A percentile compares a stretch with the other conserved stretches of the same genome.
These are phyloP conservation scores for Mychonastes homosphaera DNA, from an alignment of 139 green algal genomes.

Conservation along the genomic window DNA sequence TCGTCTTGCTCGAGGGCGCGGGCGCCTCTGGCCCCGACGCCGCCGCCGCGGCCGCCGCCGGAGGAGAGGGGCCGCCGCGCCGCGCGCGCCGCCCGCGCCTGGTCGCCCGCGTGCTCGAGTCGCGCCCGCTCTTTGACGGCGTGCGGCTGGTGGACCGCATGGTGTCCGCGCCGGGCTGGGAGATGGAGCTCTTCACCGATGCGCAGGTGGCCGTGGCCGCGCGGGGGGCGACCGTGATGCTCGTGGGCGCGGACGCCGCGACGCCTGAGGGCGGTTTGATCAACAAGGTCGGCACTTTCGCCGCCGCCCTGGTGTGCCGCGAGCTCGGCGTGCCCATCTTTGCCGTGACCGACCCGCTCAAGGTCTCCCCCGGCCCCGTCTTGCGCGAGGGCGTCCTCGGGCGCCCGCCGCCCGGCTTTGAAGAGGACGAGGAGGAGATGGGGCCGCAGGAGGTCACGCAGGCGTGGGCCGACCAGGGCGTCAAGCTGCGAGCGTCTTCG, in stretches of 20 bases:
- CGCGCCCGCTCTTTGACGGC: slow-evolving; percentile 32
- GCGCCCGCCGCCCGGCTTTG: not conserved
- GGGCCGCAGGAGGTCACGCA: not conserved
- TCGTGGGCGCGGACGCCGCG: slow-evolving; percentile 34
- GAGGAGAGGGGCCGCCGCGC: no score
- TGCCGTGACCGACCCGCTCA: slow-evolving; percentile 18
- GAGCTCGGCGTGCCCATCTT: slow-evolving; percentile 23
- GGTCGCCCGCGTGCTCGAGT: slow-evolving; percentile 25
- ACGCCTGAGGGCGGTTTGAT: slow-evolving; percentile 10
- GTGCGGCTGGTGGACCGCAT: slow-evolving; percentile 12
- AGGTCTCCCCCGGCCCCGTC: slow-evolving; percentile 17
- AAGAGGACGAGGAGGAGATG: slow-evolving; percentile 17
- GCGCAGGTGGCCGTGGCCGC: slow-evolving; percentile 30
- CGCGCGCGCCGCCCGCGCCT: not conserved
- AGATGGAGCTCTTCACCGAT: slow-evolving; percentile 34
- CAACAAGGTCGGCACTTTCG: slow-evolving; percentile 35
- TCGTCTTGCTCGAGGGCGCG: no score
- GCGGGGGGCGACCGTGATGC: slow-evolving; percentile 19
- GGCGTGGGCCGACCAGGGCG: not conserved
- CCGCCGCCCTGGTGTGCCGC: slow-evolving; percentile 27
- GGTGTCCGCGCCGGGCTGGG: slow-evolving; percentile 12
- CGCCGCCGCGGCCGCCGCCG: no score
- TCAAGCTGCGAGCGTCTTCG: no score
- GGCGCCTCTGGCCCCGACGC: no score
- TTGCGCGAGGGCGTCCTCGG: not conserved